These are phyloP conservation scores for Nannochloris sp. DNA, from an alignment of 139 green algal species.

Conservation along the genomic window DNA sequence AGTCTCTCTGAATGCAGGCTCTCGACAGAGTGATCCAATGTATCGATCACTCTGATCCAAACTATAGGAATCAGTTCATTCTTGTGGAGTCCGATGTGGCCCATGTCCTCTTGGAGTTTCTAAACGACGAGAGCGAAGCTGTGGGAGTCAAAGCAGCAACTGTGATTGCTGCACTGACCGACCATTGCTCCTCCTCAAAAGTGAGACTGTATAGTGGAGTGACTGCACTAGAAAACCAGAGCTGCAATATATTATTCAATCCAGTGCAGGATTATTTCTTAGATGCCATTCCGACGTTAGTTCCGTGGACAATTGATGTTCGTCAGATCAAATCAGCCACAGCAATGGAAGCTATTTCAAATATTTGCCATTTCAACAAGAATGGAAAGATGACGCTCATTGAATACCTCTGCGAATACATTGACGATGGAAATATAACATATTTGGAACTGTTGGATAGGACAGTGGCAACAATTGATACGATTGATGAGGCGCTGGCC, in stretches of 20 bases:
- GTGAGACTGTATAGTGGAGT: slow-evolving; percentile 6
- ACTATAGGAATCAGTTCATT: slow-evolving; percentile 7
- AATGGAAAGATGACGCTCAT: slow-evolving; percentile 18
- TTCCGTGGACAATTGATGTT: slow-evolving; percentile 7
- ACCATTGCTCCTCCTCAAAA: slow-evolving; percentile 7
- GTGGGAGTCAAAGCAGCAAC: slow-evolving; percentile 5
- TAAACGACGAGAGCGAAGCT: slow-evolving; percentile 11
- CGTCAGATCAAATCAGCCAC: slow-evolving; percentile 2
- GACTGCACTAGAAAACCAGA: slow-evolving; percentile 3
- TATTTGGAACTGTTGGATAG: neutral
- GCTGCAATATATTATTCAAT: slow-evolving; percentile 16
- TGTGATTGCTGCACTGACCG: slow-evolving; percentile 11
- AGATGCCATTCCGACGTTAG: slow-evolving; percentile 9
- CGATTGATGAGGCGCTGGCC: too few species aligned
- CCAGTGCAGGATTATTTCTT: slow-evolving; percentile 17
- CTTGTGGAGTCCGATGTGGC: slow-evolving; percentile 12
- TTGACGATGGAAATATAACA: slow-evolving; percentile 5
- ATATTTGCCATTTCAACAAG: slow-evolving; percentile 1
- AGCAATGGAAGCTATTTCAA: slow-evolving; percentile 8
- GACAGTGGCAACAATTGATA: neutral
- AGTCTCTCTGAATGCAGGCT: slow-evolving; percentile 1
- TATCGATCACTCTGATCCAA: slow-evolving; percentile 9
- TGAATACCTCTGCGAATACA: slow-evolving; percentile 7
- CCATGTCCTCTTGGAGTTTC: slow-evolving; percentile 13
- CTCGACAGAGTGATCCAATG: slow-evolving; percentile 7